A percentile compares a stretch with the other conserved stretches of the same genome.
Conservation (phyloP, 1,284 basidiomycete genomes). For the Ceratobasidium sp. region DNA sequence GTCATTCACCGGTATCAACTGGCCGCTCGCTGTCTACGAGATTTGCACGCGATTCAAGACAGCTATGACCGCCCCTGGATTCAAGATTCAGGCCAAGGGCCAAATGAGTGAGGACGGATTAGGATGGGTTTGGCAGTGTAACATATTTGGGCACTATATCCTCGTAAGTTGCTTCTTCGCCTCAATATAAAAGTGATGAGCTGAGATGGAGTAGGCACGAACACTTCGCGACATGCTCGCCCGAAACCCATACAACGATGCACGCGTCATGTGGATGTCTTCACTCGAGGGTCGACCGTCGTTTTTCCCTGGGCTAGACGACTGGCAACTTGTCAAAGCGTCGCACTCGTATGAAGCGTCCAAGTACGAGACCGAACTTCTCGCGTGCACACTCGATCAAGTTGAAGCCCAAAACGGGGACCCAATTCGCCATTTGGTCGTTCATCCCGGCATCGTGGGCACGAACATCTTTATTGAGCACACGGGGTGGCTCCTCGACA, state of each 20-base stretch:
- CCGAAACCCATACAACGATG: constrained; percentile 50
- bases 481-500: constrained; percentile 57
- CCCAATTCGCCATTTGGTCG: constrained; percentile 63
- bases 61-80: constrained; percentile 64
- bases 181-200: background rate
- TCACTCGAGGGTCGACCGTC: constrained; percentile 68
- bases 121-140: constrained; percentile 85
- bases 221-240: constrained; percentile 44
- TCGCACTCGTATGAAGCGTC: constrained; percentile 71
- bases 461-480: constrained; percentile 68
- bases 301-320: constrained; percentile 59
- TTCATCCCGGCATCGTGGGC: constrained; percentile 75
- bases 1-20: constrained; percentile 67
- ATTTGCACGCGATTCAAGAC: constrained; percentile 57
- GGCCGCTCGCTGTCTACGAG: constrained; percentile 59
- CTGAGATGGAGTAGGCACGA: constrained; percentile 14
- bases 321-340: constrained; percentile 75
- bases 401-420: constrained; percentile 48
- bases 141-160: constrained; percentile 82
- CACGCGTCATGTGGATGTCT: constrained; percentile 82
- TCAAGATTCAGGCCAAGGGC: constrained; percentile 67
- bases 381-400: constrained; percentile 63
- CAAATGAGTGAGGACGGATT: constrained; percentile 71
- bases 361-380: constrained; percentile 82
- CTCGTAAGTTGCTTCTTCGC: constrained; percentile 62